Base-by-base conservation (phyloP, 495 filamentous ascomycete genomes). In the Bryoglossum gracile region DNA sequence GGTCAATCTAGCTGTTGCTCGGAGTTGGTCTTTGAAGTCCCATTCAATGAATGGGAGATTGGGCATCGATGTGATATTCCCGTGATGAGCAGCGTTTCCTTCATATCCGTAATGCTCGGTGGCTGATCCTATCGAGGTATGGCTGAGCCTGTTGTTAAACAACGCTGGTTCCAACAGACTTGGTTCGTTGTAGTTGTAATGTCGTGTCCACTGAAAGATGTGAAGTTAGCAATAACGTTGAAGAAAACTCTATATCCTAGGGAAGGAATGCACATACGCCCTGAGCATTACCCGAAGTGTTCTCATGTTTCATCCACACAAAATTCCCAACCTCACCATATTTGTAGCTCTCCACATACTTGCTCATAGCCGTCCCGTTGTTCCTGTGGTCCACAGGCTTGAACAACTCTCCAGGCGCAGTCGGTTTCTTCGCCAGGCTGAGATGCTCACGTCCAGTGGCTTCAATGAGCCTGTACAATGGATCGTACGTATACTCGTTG, bases 361-460 rank as follows among this genome's bases (percentile, higher is more conserved):
- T 26, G n/a, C 17, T 17, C 30, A 48, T 34, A 3, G 48, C 25
- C 8, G 16, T 16, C 1, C 48, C 48, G 26, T 44, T 16, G 10
- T 14, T 22, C 8, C n/a, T 4, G 2, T 26, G 21, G 2, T 43
- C 41, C 3, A 16, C 3, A 13, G 28, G 39, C 3, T 3, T 18
- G 9, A 1, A 4, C 17, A 26, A 28, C 8, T 18, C 18, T 14
- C 19, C 19, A n/a, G n/a, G n/a, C n/a, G n/a, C n/a, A n/a, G n/a
- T n/a, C n/a, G n/a, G n/a, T n/a, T n/a, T n/a, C 10, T 34, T 23
- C n/a, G 28, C 9, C 46, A 42, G 46, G 18, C 42, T 50, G 3
- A 62, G 24, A 18, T 65, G 65, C 30, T 64, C 64, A 2, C 67
- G 51, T 3, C 68, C 68, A 2, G 59, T 57, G 1, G 68, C 61